Evolutionary conservation across 163 green algal genomes (phyloP).

Genomic region (Chlorella variabilis): DNA sequence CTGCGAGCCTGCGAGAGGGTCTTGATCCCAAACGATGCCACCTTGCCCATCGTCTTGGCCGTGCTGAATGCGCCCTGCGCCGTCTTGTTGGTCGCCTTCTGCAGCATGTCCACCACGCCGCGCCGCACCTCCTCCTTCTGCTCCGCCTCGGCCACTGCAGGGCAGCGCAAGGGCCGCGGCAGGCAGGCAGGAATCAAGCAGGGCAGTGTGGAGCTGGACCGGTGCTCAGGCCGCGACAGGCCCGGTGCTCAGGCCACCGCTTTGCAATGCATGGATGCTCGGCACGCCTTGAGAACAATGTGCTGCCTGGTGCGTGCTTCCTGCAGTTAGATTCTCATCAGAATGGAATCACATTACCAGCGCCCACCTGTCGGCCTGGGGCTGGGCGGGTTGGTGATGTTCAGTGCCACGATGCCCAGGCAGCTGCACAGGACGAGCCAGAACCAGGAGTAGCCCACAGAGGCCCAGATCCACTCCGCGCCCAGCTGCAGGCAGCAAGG

Average conservation of each 20-base stretch:
- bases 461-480: constrained; percentile 60
- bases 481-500: too few relatives aligned
- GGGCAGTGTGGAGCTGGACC: neutral
- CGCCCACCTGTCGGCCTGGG: constrained; percentile 40
- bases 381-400: constrained; percentile 44
- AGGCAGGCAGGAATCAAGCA: neutral
- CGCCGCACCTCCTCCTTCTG: constrained; percentile 32
- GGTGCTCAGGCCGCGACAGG: too few relatives aligned
- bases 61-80: neutral
- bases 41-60: neutral
- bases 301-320: too few relatives aligned
- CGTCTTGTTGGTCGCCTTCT: neutral
- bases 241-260: too few relatives aligned
- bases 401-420: constrained; percentile 40
- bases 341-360: too few relatives aligned
- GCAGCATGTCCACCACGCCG: constrained; percentile 5
- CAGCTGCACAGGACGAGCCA: constrained; percentile 41
- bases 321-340: too few relatives aligned
- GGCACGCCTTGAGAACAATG: too few relatives aligned
- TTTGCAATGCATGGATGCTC: too few relatives aligned
- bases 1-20: neutral
- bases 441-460: constrained; percentile 47
- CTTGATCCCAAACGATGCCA: neutral
- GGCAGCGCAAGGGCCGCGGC: neutral
- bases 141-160: constrained; percentile 34